Evolutionary conservation across 2,329 filamentous ascomycete genomes (phyloP).

Genomic region (Trichoderma simmonsii): DNA sequence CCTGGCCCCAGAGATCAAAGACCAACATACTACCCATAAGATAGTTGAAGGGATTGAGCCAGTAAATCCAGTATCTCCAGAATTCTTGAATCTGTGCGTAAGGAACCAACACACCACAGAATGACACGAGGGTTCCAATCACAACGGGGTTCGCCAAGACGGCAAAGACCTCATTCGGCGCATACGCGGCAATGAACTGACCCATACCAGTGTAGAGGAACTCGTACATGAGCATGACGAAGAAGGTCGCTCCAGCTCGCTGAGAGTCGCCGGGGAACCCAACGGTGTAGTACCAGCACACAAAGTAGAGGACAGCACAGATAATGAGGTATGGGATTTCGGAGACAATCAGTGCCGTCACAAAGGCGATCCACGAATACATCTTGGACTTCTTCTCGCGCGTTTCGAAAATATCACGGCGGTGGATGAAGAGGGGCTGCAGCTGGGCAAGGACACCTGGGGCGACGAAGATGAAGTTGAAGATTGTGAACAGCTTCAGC

Average conservation of each 20-base stretch:
- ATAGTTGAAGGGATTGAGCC: conserved; percentile 60
- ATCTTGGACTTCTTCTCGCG: conserved; percentile 61
- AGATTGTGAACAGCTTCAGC: conserved; percentile 56
- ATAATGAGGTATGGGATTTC: conserved; percentile 46
- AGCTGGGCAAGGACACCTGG: conserved; percentile 57
- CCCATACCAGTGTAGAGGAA: conserved; percentile 60
- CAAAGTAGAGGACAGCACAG: conserved; percentile 49
- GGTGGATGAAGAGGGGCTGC: conserved; percentile 56
- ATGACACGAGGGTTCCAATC: conserved; percentile 59
- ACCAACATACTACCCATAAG: conserved; percentile 55
- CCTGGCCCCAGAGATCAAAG: conserved; percentile 47
- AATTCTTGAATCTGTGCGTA: conserved; percentile 60
- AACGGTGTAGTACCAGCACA: conserved; percentile 58
- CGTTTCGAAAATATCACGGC: conserved; percentile 55
- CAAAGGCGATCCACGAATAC: conserved; percentile 59
- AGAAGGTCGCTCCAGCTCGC: conserved; percentile 51
- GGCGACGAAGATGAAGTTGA: conserved; percentile 62
- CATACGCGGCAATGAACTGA: conserved; percentile 61
- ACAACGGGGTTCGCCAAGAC: conserved; percentile 55
- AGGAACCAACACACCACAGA: conserved; percentile 73
- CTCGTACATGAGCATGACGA: conserved; percentile 58
- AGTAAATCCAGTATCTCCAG: conserved; percentile 67
- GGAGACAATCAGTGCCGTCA: conserved; percentile 49
- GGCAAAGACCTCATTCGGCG: conserved; percentile 59
- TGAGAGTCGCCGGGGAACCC: conserved; percentile 44